Conservation (phyloP, 306 rosid species). For the Cucurbita ficifolia region DNA sequence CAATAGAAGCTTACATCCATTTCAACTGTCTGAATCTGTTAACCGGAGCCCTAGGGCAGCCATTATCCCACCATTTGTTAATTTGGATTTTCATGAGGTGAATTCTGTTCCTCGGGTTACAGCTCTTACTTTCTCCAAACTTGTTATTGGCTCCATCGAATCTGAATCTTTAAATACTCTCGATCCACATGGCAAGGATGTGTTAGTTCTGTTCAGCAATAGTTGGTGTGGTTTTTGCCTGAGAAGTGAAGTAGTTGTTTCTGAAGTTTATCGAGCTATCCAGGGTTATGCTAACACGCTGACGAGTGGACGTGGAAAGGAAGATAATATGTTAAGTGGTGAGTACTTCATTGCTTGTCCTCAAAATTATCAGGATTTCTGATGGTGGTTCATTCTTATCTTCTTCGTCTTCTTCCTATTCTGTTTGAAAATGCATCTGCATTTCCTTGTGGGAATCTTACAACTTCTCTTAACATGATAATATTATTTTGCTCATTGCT, state of each 20-base stretch:
- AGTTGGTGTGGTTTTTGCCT: constrained; percentile 93
- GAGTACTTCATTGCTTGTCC: constrained; percentile 12
- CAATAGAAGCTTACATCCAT: constrained; percentile 58
- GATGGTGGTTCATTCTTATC: not conserved
- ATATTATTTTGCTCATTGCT: not conserved
- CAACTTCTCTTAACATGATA: not conserved
- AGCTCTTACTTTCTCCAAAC: constrained; percentile 44
- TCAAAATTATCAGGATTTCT: not conserved
- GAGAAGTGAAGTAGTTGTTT: constrained; percentile 73
- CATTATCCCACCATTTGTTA: constrained; percentile 67
- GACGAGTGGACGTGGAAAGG: constrained; percentile 30
- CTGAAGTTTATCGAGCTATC: constrained; percentile 62
- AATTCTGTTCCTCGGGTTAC: constrained; percentile 70
- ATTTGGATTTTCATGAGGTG: constrained; percentile 79
- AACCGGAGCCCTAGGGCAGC: constrained; percentile 38
- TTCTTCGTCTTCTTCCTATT: not conserved
- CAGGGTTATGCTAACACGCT: constrained; percentile 32
- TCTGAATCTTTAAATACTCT: constrained; percentile 30
- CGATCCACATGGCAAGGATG: constrained; percentile 59
- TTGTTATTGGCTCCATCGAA: constrained; percentile 51
- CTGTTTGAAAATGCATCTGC: not conserved
- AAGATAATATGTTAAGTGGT: constrained; percentile 29
- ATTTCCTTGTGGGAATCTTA: not conserved
- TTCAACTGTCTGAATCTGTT: constrained; percentile 38
- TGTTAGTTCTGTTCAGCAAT: constrained; percentile 78